These are phyloP conservation scores for Saccharomycopsis malanga DNA, from an alignment of 805 yeast species.

Conservation along the genomic window DNA sequence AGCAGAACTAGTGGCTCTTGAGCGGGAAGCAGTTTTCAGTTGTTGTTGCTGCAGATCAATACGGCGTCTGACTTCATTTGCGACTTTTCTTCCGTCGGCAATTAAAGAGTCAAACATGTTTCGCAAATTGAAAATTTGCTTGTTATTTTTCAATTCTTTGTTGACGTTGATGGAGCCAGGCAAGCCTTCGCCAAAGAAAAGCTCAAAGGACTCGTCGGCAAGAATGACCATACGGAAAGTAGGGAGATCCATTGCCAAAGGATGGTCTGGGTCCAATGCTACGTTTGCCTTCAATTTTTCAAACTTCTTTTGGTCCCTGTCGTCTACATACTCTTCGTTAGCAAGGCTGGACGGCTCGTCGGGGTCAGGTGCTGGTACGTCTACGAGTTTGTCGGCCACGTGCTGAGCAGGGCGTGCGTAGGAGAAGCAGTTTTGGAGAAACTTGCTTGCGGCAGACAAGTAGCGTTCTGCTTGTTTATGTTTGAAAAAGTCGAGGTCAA, in stretches of 20 bases:
- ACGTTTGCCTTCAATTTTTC: slow-evolving; percentile 55
- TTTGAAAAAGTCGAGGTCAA: slow-evolving; percentile 57
- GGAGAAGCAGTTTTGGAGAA: slow-evolving; percentile 81
- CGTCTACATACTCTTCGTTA: slow-evolving; percentile 31
- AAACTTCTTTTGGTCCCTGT: slow-evolving; percentile 25
- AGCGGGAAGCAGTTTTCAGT: neutral
- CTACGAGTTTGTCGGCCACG: slow-evolving; percentile 1
- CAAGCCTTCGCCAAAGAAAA: slow-evolving; percentile 66
- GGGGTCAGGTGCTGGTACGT: neutral
- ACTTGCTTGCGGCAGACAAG: slow-evolving; percentile 77
- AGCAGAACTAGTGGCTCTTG: neutral
- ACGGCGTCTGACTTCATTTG: slow-evolving; percentile 78
- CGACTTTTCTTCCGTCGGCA: slow-evolving; percentile 90
- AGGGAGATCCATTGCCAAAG: slow-evolving; percentile 68
- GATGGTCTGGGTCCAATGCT: slow-evolving; percentile 75
- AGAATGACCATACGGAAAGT: slow-evolving; percentile 91
- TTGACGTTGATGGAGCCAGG: slow-evolving; percentile 62
- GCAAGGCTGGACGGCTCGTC: slow-evolving; percentile 34
- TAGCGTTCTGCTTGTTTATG: slow-evolving; percentile 71
- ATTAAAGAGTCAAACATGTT: slow-evolving; percentile 87
- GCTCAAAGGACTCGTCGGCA: slow-evolving; percentile 90
- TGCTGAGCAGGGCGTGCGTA: slow-evolving; percentile 62
- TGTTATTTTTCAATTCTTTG: slow-evolving; percentile 39
- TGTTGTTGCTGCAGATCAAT: slow-evolving; percentile 50
- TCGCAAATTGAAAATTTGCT: slow-evolving; percentile 54